These are phyloP conservation scores for Benincasa hispida DNA, from an alignment of 306 rosid genomes.

Conservation along the genomic window DNA sequence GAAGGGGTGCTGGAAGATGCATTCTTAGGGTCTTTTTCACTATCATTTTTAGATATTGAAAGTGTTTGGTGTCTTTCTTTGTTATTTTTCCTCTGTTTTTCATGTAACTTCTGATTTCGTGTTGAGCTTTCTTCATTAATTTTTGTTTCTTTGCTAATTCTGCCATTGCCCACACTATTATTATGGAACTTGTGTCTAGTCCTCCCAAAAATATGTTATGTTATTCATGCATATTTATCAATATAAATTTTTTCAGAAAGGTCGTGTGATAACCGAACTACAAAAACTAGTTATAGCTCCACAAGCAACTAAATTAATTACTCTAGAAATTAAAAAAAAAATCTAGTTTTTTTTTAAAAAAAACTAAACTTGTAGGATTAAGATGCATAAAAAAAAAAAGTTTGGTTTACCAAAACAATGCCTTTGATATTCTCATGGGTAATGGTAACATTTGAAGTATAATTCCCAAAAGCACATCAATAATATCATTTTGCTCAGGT, in stretches of 20 bases:
- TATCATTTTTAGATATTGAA: constrained; percentile 26
- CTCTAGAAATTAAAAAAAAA: too few relatives aligned
- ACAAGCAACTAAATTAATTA: too few relatives aligned
- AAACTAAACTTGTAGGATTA: too few relatives aligned
- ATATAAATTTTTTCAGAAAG: neutral
- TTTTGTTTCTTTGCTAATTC: constrained; percentile 21
- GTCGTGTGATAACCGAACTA: neutral
- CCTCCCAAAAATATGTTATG: constrained; percentile 29
- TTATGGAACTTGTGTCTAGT: constrained; percentile 14
- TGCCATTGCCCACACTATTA: constrained; percentile 26
- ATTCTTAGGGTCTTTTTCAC: constrained; percentile 32
- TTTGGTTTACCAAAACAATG: constrained; percentile 24
- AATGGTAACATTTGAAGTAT: neutral
- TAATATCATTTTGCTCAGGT: constrained; percentile 13
- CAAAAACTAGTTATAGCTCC: too few relatives aligned
- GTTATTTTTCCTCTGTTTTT: constrained; percentile 13
- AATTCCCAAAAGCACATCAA: constrained; percentile 14
- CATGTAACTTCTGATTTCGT: constrained; percentile 21
- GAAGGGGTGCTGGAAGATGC: constrained; percentile 39
- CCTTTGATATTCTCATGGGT: constrained; percentile 22
- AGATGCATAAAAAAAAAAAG: too few relatives aligned
- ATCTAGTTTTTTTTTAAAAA: too few relatives aligned
- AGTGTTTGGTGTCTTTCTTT: constrained; percentile 15
- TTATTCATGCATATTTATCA: neutral
- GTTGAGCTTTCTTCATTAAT: constrained; percentile 27